A percentile compares a stretch with the other conserved stretches of the same genome.
Conservation (phyloP, 1,284 basidiomycete genomes). For the Meripilus lineatus region DNA sequence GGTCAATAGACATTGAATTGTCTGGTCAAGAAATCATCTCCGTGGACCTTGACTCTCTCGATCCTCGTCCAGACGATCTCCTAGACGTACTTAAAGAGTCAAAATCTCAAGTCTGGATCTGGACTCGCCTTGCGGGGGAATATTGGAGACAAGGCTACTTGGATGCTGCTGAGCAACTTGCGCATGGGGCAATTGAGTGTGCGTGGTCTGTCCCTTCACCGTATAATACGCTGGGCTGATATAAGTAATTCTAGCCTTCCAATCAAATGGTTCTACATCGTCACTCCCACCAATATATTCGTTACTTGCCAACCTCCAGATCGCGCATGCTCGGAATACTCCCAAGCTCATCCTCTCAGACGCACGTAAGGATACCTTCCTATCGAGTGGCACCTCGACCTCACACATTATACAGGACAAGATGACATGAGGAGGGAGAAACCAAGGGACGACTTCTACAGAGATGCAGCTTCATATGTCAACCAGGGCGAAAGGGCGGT, state of each 20-base stretch:
- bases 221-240: not conserved
- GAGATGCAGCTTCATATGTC: conserved; percentile 65
- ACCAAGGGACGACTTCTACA: conserved; percentile 65
- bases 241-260: conserved; percentile 40
- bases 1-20: conserved; percentile 54
- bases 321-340: conserved; percentile 73
- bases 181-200: conserved; percentile 60
- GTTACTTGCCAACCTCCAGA: conserved; percentile 78
- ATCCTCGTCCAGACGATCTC: conserved; percentile 68
- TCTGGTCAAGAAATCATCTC: conserved; percentile 76
- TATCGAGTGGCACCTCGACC: not conserved
- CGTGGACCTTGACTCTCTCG: conserved; percentile 74
- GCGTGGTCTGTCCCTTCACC: conserved; percentile 19
- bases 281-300: conserved; percentile 66
- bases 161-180: conserved; percentile 67
- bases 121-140: conserved; percentile 74
- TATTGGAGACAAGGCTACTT: conserved; percentile 70
- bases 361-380: conserved; percentile 55
- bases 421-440: conserved; percentile 59
- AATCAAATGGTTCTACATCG: conserved; percentile 39
- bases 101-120: conserved; percentile 63
- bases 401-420: conserved; percentile 43
- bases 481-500: conserved; percentile 58
- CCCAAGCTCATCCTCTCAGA: conserved; percentile 73
- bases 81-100: conserved; percentile 67